Base-by-base conservation (phyloP, 495 filamentous ascomycete genomes). In the Lichina pygmaea region DNA sequence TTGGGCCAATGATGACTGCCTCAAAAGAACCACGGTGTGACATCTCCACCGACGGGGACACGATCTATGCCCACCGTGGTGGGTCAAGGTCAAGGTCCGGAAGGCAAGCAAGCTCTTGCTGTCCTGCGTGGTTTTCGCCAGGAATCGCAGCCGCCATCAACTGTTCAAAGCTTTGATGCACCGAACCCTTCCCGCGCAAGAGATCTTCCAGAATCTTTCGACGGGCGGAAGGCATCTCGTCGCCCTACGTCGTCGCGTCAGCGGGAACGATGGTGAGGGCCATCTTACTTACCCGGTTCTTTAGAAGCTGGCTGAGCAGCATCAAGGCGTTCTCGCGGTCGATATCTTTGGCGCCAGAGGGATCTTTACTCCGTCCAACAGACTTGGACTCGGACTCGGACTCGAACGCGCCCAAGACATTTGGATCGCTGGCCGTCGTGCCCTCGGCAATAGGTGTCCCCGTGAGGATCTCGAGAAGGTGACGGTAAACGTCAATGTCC, bases 281-380 rank as follows among this genome's bases (percentile, higher is more conserved):
- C 13, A 8, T 24, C 8, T 8, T 33, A 34, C 64, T 57, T 49
- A 70, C 66, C 51, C 66, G 61, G 49, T 62, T 62, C 51, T 62
- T 63, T 47, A 78, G 48, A 33, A 82, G 49, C 50, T 73, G 70
- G 37, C 70, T 66, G 3, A 73, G 53, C 36, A 83, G 60, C 16
- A 83, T 65, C 43, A 77, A 55, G 0, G 62, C 70, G 52, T 84
- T 82, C 49, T 75, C 72, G 8, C 71, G 66, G 50, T 82, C 75
- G 54, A 62, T 61, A 0, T 46, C 51, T 44, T 53, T 46, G 46
- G 51, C 57, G 42, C 53, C 50, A 7, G 49, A 11, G 31, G 31
- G 10, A 6, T 12, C 16, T 43, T 11, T 17, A 33, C 31, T 6
- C 2, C 2, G 42, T 24, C 15, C 44, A 36, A 62, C 56, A 2